Base-by-base conservation (phyloP, 768 basidiomycete genomes). In the Rhodotorula diobovata region DNA sequence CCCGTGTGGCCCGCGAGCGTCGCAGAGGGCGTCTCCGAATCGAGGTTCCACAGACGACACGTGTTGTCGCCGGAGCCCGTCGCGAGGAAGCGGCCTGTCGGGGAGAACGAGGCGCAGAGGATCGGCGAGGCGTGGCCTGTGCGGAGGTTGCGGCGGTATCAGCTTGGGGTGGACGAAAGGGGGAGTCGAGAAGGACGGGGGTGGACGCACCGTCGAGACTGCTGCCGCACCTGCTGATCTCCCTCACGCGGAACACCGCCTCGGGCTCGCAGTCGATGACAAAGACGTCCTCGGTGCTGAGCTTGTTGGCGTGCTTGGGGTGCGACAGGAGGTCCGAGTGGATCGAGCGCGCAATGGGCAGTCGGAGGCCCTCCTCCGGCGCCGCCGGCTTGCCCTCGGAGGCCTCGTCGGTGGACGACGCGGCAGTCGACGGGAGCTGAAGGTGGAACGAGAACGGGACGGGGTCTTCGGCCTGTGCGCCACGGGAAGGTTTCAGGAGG, bases 11-110 rank as follows among this genome's bases (percentile, higher is more conserved):
- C 96, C 1, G 85, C 81, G 28, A 98, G 84, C 23, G 88, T 89
- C 78, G 91, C 89, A 51, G 90, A 91, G 2, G 96, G 95, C 12
- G 87, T 89, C 80, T 98, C 96, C 0, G 90, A 95, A 77, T 89
- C 86, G 60, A 98, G 85, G 80, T 98, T 89, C 96, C 96, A 98
- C 34, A 99, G 81, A 8, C 96, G 86, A 21, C 89, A 93, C 67
- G 89, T 90, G 37, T 90, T 91, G 78, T 98, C 96, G 3, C 94
- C 96, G 0, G 93, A 91, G 4, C 96, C 96, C 0, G 96, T 99
- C 18, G 93, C 95, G 25, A 96, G 88, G 54, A 90, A 83, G 73
- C 86, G 85, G 16, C 96, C 95, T 0, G 93, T 96, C 0, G 96
- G 96, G 12, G 93, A 96, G 80, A 97, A 96, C 2, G 91, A 87